Evolutionary conservation across 2,329 filamentous ascomycete species (phyloP), one percentile per base, ranked within the genome.

Genomic region (Claviceps sp.): DNA sequence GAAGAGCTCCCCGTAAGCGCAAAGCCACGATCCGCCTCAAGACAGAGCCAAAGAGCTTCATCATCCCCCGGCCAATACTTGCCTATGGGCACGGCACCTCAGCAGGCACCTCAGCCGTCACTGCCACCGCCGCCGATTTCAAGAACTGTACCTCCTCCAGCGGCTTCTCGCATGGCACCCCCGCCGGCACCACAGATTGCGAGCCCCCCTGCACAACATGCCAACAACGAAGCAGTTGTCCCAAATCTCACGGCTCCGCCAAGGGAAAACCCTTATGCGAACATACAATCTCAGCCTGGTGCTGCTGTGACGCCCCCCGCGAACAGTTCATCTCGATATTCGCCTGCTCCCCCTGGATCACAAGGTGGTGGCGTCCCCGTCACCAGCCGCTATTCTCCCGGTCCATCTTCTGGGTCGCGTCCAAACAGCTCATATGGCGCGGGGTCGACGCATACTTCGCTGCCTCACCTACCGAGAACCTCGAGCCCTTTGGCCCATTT

Each of bases 1-100:
- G 86, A 90, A 65, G 86, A 91, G 51, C 71, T 91, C 22, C 86
- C 86, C 1, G 66, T 84, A 49, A 66, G 75, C 1, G 67, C 77
- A 4, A 83, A 75, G 61, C 76, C 80, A n/a, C 77, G 83, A 26
- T 78, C 80, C 17, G 73, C 75, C 23, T 77, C 79, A 1, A 74
- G 80, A 51, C 76, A 78, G 29, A 74, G 72, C 57, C 67, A 65
- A 26, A 62, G 70, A 37, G 62, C 29, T 34, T 34, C 66, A 42
- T 62, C 67, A 5, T 76, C 75, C 7, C 73, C 75, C 16, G 62
- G 50, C 40, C 54, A 51, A 26, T 59, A 57, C 46, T 38, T 46
- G 11, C 53, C 56, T n/a, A 14, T 26, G 1, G 45, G 29, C 11
- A 17, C 42, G 3, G 49, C 50, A 42, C 36, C 44, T 44, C 50